These are phyloP conservation scores for Pichia sp. DNA, from an alignment of 1,139 yeast genomes.

Conservation along the genomic window DNA sequence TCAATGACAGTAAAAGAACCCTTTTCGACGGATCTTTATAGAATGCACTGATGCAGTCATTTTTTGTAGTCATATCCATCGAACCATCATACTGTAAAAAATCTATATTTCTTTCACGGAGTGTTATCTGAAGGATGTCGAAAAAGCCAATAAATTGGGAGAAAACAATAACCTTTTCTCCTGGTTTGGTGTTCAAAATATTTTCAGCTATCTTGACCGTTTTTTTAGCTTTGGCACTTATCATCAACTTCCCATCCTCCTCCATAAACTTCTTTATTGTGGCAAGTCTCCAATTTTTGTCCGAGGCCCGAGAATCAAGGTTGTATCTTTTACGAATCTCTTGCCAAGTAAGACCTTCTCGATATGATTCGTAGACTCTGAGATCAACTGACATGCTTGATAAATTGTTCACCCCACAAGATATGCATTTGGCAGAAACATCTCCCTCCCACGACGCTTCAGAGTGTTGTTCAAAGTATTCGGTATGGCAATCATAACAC, in stretches of 20 bases:
- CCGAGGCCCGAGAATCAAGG: slow-evolving; percentile 21
- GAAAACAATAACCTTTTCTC: slow-evolving; percentile 70
- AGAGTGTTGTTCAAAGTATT: slow-evolving; percentile 43
- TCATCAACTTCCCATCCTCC: slow-evolving; percentile 34
- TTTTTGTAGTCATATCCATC: slow-evolving; percentile 64
- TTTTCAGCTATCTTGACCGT: slow-evolving; percentile 44
- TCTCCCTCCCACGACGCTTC: slow-evolving; percentile 36
- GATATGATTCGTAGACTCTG: slow-evolving; percentile 47
- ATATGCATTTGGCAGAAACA: slow-evolving; percentile 45
- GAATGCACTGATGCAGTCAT: slow-evolving; percentile 57
- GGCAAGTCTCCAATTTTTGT: slow-evolving; percentile 23
- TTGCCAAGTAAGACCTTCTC: slow-evolving; percentile 30
- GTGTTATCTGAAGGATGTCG: slow-evolving; percentile 59
- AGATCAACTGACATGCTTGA: slow-evolving; percentile 47
- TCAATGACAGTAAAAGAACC: slow-evolving; percentile 68
- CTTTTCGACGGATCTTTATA: slow-evolving; percentile 49
- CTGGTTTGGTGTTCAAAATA: slow-evolving; percentile 41
- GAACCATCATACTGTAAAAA: slow-evolving; percentile 76
- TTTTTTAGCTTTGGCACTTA: slow-evolving; percentile 52
- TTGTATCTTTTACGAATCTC: slow-evolving; percentile 21
- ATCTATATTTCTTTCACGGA: slow-evolving; percentile 44
- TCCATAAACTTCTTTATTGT: slow-evolving; percentile 35
- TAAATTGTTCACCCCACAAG: slow-evolving; percentile 31
- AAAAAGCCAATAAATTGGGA: slow-evolving; percentile 82
- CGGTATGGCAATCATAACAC: slow-evolving; percentile 58